A percentile compares a stretch with the other conserved stretches of the same genome.
phyloP scores from a whole-genome alignment of 129 eudicot species.

The Chrysanthemum seticuspe region DNA sequence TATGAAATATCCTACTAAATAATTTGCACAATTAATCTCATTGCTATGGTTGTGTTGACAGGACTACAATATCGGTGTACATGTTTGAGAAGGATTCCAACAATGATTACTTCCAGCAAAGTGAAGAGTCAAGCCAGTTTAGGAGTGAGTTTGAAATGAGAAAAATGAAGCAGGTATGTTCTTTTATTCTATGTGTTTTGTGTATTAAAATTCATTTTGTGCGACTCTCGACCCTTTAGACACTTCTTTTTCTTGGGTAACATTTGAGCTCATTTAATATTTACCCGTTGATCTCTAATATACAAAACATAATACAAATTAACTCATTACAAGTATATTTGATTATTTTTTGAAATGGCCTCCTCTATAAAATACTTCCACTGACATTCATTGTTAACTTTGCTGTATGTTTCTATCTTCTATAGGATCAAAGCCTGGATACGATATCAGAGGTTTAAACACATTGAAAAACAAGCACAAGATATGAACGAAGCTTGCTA shows the following conservation, averaged over 20 bases:
- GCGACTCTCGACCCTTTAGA: neutral
- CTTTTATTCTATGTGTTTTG: conserved; percentile 7
- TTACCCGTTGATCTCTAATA: neutral
- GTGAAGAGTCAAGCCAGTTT: conserved; percentile 80
- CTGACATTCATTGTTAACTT: neutral
- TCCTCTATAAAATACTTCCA: conserved; percentile 8
- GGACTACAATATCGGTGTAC: no score
- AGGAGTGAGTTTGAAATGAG: conserved; percentile 91
- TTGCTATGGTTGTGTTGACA: no score
- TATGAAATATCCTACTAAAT: no score
- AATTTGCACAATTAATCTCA: no score
- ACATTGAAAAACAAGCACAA: conserved; percentile 67
- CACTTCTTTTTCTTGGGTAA: neutral
- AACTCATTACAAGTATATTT: neutral
- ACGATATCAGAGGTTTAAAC: conserved; percentile 47
- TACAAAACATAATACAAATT: neutral
- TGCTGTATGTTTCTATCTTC: neutral
- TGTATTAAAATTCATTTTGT: neutral
- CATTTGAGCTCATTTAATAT: neutral
- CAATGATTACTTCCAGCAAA: conserved; percentile 77
- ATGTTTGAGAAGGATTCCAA: no score
- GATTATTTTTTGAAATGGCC: neutral
- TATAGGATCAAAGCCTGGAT: conserved; percentile 71
- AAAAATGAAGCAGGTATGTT: conserved; percentile 77
- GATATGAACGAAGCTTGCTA: conserved; percentile 82